Percentiles rank a stretch among this genome's conserved stretches.
These are phyloP conservation scores for Monocercomonoides exilis DNA, from an alignment of 78 protist species.

Conservation along the genomic window DNA sequence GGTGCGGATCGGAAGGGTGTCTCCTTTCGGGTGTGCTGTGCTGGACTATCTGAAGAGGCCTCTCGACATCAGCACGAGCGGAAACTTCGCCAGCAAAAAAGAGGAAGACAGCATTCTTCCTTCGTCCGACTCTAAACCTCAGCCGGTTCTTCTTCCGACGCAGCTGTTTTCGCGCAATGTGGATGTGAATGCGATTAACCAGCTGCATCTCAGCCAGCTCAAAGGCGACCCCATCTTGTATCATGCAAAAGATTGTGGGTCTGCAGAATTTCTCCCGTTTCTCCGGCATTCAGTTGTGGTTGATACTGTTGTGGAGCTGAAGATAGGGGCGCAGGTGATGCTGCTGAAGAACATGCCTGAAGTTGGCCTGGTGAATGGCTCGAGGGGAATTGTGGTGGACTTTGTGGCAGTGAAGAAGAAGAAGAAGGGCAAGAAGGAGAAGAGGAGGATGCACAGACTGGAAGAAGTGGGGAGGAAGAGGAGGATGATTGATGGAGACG, in stretches of 20 bases:
- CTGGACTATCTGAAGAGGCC: neutral
- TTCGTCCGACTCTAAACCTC: no score
- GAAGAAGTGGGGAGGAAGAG: neutral
- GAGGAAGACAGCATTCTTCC: no score
- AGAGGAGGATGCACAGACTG: neutral
- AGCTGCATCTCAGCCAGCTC: neutral
- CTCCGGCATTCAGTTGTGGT: neutral
- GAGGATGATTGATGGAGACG: neutral
- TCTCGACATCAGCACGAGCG: neutral
- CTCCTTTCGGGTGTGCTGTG: neutral
- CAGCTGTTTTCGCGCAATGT: neutral
- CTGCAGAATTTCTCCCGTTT: neutral
- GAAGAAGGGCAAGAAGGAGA: no score
- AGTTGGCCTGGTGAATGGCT: constrained; percentile 52
- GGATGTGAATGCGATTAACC: neutral
- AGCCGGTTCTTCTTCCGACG: neutral
- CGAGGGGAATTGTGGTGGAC: constrained; percentile 45
- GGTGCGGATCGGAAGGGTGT: neutral
- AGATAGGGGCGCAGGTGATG: constrained; percentile 2
- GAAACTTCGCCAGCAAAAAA: no score
- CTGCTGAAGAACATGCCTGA: constrained; percentile 5
- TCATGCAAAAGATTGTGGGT: neutral
- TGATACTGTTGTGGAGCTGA: neutral
- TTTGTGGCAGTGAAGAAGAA: neutral
- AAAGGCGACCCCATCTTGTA: neutral